phyloP scores from a whole-genome alignment of 208 protist genomes.

The Trypanosoma platydactyli region DNA sequence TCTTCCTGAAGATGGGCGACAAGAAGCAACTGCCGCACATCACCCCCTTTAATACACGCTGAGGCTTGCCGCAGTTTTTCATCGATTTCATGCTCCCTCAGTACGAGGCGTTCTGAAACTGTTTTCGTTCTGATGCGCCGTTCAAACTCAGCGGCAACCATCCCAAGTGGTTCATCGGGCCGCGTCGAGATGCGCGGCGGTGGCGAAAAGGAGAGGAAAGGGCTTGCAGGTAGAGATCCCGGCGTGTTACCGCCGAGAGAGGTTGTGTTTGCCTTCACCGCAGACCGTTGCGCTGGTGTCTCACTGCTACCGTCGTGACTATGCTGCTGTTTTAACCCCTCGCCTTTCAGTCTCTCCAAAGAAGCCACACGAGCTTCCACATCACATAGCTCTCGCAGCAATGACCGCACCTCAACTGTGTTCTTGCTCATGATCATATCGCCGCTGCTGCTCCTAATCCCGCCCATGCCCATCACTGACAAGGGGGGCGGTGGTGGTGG shows the following conservation, averaged over 20 bases:
- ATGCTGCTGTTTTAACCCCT: not conserved
- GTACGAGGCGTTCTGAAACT: slow-evolving; percentile 5
- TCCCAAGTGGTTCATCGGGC: not conserved
- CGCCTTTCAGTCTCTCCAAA: slow-evolving; percentile 1
- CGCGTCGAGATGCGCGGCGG: not conserved
- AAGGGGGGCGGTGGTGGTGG: no score
- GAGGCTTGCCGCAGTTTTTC: not conserved
- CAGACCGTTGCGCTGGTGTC: not conserved
- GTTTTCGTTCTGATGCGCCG: not conserved
- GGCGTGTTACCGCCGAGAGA: not conserved
- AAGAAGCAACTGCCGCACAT: slow-evolving; percentile 1
- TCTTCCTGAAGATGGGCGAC: slow-evolving; percentile 15
- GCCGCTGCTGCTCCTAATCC: not conserved
- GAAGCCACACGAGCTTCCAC: slow-evolving; percentile 7
- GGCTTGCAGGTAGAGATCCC: not conserved
- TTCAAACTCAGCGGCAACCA: slow-evolving; percentile 15
- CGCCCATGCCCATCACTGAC: no score
- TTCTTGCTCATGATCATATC: no score
- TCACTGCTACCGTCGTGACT: not conserved
- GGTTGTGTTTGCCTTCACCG: not conserved
- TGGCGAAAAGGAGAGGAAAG: not conserved
- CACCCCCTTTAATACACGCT: slow-evolving; percentile 1
- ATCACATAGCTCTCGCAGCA: slow-evolving; percentile 1
- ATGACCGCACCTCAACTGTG: not conserved
- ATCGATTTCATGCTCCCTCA: slow-evolving; percentile 13